Base-by-base conservation (phyloP, 208 protist genomes). In the Leptomonas seymouri region DNA sequence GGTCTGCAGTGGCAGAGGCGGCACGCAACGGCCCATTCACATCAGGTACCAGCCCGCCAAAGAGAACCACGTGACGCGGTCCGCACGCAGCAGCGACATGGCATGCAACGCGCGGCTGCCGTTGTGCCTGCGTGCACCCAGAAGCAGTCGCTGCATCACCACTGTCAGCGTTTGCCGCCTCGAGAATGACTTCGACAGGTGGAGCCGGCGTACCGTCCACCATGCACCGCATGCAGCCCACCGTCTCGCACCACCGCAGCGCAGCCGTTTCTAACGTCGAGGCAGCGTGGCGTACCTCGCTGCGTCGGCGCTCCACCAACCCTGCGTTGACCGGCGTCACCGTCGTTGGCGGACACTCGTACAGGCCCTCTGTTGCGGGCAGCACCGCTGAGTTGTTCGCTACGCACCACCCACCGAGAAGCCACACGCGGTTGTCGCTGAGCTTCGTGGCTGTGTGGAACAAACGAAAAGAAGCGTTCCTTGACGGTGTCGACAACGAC, bases 21-120 rank as follows among this genome's bases (percentile, higher is more conserved):
- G 51, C 12, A 41, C 56, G 31, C 42, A 59, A 28, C 67, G 36
- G 28, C 20, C 23, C 59, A 6, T 25, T 55, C 20, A 50, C 49
- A 18, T 61, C 39, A 15, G 63, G 60, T 21, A 51, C 27, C 20
- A 87, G 54, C 12, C 85, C 85, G 16, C 85, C 85, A 64, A 87
- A 90, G 7, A 86, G 23, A 34, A 75, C 71, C 36, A 90, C 84
- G 18, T 39, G 67, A 2, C 81, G 67, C 8, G 68, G 49, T 16
- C 48, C 76, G 54, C 72, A 81, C 41, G 59, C 30, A 39, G 82
- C 77, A 18, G 85, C 85, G 51, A 80, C 71, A 68, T 90, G 85
- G 42, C 78, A 87, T 0, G 81, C 79, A 11, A 90, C 14, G 20
- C 73, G 80, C 45, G 81, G 85, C 8, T 80, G 44, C 3, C 56